These are phyloP conservation scores for Camellia oleifera DNA, from an alignment of 179 eudicot genomes.

Conservation along the genomic window DNA sequence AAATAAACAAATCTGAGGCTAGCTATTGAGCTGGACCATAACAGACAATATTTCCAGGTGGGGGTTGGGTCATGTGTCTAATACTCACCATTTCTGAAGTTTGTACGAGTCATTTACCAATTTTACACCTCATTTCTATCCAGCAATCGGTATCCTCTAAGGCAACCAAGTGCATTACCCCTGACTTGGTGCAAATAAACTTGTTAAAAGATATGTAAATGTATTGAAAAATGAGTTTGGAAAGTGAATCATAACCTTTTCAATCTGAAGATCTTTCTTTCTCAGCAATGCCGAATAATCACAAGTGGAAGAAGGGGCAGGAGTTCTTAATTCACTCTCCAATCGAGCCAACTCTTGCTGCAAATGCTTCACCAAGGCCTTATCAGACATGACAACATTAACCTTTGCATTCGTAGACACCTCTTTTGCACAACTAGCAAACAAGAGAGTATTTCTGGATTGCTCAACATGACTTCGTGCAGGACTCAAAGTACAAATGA, in stretches of 20 bases:
- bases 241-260: constrained; percentile 45
- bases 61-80: no score
- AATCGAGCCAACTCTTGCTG: constrained; percentile 82
- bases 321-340: constrained; percentile 69
- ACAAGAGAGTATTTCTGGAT: constrained; percentile 80
- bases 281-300: constrained; percentile 48
- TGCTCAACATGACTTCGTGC: constrained; percentile 88
- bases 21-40: no score
- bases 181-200: background rate
- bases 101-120: background rate
- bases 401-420: constrained; percentile 87
- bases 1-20: no score
- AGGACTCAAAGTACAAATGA: constrained; percentile 89
- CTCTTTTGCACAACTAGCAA: constrained; percentile 91
- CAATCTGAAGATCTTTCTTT: constrained; percentile 79
- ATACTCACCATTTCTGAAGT: no score
- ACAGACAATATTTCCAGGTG: no score
- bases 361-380: constrained; percentile 89
- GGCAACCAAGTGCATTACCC: background rate
- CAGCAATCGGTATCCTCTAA: background rate
- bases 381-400: constrained; percentile 95
- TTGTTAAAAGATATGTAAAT: background rate
- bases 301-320: constrained; percentile 58
- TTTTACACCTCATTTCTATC: background rate
- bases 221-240: background rate